Conservation (phyloP, 345 rosid genomes). For the Hibiscus trionum region DNA sequence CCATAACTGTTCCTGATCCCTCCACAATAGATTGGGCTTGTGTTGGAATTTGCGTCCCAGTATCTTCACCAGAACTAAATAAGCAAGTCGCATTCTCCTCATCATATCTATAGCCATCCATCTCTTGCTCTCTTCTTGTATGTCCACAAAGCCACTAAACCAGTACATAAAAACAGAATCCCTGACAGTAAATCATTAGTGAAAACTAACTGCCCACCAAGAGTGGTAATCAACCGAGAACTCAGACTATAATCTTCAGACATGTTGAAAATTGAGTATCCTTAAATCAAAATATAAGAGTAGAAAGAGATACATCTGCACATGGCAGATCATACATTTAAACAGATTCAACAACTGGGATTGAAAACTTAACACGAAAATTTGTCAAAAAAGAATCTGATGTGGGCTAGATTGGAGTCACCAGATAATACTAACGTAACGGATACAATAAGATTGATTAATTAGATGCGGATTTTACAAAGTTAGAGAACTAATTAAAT, state of each 20-base stretch:
- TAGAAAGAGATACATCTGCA: not conserved
- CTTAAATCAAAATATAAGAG: not conserved
- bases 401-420: not conserved
- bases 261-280: not conserved
- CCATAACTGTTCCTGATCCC: constrained; percentile 60
- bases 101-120: constrained; percentile 28
- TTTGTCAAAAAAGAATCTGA: not conserved
- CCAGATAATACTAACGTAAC: not conserved
- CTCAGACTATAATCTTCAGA: not conserved
- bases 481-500: not conserved
- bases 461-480: not conserved
- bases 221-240: constrained; percentile 21
- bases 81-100: constrained; percentile 36
- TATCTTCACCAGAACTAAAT: constrained; percentile 62
- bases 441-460: not conserved
- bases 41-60: constrained; percentile 50
- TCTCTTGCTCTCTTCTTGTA: constrained; percentile 37
- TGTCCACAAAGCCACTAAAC: constrained; percentile 74
- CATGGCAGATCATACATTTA: not conserved
- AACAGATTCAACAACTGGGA: not conserved
- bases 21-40: constrained; percentile 76
- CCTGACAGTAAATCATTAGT: constrained; percentile 67
- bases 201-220: constrained; percentile 50
- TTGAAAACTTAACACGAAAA: not conserved
- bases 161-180: constrained; percentile 60